Evolutionary conservation across 106 monocot genomes (phyloP).

Genomic region (Xerophyta viscosa): DNA sequence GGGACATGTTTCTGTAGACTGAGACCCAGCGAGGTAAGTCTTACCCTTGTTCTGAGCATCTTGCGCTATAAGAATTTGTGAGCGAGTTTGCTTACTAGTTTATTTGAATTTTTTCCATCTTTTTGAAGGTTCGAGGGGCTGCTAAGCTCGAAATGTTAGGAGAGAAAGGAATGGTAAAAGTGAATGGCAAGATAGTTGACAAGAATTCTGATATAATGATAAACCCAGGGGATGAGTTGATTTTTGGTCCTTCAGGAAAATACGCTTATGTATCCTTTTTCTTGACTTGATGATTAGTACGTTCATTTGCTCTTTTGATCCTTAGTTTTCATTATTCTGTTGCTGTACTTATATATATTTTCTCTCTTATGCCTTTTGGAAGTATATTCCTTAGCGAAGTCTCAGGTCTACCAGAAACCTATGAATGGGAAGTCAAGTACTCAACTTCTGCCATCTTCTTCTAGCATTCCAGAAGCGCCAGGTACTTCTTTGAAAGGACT

Average conservation of each 20-base stretch:
- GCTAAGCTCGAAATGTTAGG: conserved; percentile 53
- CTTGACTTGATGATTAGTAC: not conserved
- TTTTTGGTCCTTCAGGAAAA: conserved; percentile 71
- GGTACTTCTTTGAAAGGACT: conserved; percentile 24
- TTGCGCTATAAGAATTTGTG: too few species aligned
- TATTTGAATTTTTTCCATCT: not conserved
- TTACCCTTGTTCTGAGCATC: too few species aligned
- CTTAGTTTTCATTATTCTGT: too few species aligned
- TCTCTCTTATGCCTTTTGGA: not conserved
- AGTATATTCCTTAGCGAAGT: conserved; percentile 19
- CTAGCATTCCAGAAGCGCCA: conserved; percentile 26
- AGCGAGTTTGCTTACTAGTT: too few species aligned
- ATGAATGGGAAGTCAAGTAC: conserved; percentile 20
- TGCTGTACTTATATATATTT: too few species aligned
- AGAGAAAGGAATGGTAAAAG: conserved; percentile 50
- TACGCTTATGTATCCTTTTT: conserved; percentile 97
- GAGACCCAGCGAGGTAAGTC: conserved; percentile 55
- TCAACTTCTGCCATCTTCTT: conserved; percentile 16
- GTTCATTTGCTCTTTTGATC: not conserved
- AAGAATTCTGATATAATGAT: conserved; percentile 52
- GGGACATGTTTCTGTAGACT: conserved; percentile 53
- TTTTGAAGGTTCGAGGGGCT: conserved; percentile 41
- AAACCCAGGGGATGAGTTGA: conserved; percentile 78
- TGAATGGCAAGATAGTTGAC: conserved; percentile 80
- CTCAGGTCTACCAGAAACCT: conserved; percentile 58